Conservation (phyloP, 371 early-diverging fungal species). For the Cokeromyces recurvatus region DNA sequence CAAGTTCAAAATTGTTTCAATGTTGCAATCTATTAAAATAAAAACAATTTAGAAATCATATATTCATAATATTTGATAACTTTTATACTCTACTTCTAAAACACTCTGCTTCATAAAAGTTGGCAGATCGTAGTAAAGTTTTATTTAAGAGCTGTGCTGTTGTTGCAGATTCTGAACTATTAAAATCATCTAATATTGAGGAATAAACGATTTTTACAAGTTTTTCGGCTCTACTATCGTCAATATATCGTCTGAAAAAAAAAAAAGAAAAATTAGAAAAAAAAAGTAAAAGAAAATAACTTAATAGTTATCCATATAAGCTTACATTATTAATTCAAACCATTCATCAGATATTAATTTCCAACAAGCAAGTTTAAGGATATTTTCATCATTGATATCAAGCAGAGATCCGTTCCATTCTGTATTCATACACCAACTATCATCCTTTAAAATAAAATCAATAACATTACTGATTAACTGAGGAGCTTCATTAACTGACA, state of each 20-base stretch:
- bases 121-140: conserved; percentile 44
- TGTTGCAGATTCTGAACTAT: not conserved
- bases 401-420: conserved; percentile 44
- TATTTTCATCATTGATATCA: conserved; percentile 17
- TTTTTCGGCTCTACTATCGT: conserved; percentile 13
- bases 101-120: conserved; percentile 52
- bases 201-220: conserved; percentile 12
- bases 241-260: conserved; percentile 23
- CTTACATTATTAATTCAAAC: conserved; percentile 48
- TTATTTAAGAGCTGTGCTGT: conserved; percentile 31
- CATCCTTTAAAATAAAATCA: conserved; percentile 16
- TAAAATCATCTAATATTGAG: conserved; percentile 11
- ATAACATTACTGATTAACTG: conserved; percentile 17
- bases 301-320: no score
- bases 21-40: conserved; percentile 13
- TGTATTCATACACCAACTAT: conserved; percentile 2
- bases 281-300: no score
- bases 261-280: conserved; percentile 3
- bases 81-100: conserved; percentile 48
- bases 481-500: not conserved
- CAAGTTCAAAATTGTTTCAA: conserved; percentile 10
- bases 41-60: no score
- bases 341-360: conserved; percentile 53
- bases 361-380: conserved; percentile 46
- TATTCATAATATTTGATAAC: no score